Percentiles rank a stretch among this genome's conserved stretches.
These are phyloP conservation scores for Adansonia grandidieri DNA, from an alignment of 441 rosid species.

Conservation along the genomic window DNA sequence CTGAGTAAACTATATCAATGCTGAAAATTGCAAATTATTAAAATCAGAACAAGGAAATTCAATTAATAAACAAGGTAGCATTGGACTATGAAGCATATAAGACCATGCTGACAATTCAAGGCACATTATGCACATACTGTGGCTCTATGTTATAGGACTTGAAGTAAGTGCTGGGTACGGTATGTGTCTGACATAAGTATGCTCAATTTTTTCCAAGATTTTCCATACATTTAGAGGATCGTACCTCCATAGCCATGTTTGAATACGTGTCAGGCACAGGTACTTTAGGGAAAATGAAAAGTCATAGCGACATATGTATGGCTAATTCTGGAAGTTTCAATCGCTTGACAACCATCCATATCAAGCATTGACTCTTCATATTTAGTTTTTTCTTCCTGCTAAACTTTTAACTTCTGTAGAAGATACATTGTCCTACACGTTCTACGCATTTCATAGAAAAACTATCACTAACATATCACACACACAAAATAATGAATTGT, in stretches of 20 bases:
- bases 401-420: background rate
- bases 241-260: background rate
- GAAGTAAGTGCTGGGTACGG: background rate
- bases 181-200: background rate
- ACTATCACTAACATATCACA: conserved; percentile 15
- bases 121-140: background rate
- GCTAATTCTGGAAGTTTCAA: conserved; percentile 13
- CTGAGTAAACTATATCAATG: conserved; percentile 74
- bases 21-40: conserved; percentile 44
- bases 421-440: background rate
- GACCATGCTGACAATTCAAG: background rate
- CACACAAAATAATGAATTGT: background rate
- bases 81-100: background rate
- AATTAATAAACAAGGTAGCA: background rate
- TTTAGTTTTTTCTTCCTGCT: background rate
- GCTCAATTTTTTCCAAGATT: background rate
- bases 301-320: background rate
- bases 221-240: background rate
- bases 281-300: background rate
- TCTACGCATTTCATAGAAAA: conserved; percentile 7
- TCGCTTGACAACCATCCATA: background rate
- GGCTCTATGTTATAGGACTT: background rate
- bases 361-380: conserved; percentile 18
- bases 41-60: conserved; percentile 17
- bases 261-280: background rate